Percentiles rank a stretch among this genome's conserved stretches.
phyloP scores from a whole-genome alignment of 2,329 filamentous ascomycete genomes.

The Cercospora berteroae region DNA sequence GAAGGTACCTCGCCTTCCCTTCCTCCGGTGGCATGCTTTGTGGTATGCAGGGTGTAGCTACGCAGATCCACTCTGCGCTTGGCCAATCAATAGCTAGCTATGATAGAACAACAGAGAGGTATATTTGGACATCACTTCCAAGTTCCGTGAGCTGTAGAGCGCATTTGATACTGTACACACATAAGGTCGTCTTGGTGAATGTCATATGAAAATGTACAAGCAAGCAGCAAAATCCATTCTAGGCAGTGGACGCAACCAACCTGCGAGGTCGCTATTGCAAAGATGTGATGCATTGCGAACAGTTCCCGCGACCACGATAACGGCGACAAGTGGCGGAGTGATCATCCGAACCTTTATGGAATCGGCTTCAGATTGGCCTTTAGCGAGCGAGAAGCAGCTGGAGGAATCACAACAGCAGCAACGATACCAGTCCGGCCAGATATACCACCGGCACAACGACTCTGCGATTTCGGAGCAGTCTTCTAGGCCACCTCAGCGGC shows the following conservation, averaged over 20 bases:
- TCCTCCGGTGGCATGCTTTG: slow-evolving; percentile 7
- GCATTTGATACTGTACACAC: not conserved
- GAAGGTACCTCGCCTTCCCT: slow-evolving; percentile 2
- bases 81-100: not conserved
- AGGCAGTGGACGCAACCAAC: not conserved
- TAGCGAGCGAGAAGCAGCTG: slow-evolving; percentile 3
- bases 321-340: not conserved
- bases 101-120: not conserved
- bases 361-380: slow-evolving; percentile 1
- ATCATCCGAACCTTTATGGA: not conserved
- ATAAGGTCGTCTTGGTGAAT: not conserved
- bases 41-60: not conserved
- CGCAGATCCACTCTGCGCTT: not conserved
- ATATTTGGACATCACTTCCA: not conserved
- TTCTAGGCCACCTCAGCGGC: not conserved
- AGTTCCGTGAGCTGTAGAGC: not conserved
- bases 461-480: not conserved
- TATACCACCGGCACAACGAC: not conserved
- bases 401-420: not conserved
- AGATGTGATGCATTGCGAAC: not conserved
- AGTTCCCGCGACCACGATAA: not conserved
- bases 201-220: not conserved
- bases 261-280: not conserved
- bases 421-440: not conserved
- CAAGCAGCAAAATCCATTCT: not conserved